phyloP scores from a whole-genome alignment of 495 filamentous ascomycete species.

The Aspergillus biplanus region DNA sequence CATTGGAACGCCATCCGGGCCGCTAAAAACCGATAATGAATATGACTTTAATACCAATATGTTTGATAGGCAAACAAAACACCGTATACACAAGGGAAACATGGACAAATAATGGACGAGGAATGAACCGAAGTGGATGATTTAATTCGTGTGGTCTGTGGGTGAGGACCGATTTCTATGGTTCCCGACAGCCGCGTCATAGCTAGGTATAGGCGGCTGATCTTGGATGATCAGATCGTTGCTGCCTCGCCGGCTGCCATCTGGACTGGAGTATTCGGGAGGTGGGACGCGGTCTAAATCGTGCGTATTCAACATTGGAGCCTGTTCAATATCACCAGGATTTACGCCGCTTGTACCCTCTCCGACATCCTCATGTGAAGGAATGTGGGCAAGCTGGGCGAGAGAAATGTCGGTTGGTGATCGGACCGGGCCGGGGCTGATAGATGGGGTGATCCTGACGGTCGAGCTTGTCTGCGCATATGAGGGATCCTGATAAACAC shows the following conservation, averaged over 20 bases:
- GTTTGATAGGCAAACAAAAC: constrained; percentile 12
- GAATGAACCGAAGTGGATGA: constrained; percentile 1
- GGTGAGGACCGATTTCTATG: constrained; percentile 14
- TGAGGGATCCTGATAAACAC: constrained; percentile 52
- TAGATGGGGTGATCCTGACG: constrained; percentile 67
- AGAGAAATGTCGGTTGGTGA: constrained; percentile 97
- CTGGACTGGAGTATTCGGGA: constrained; percentile 76
- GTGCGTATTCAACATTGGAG: constrained; percentile 40
- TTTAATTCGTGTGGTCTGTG: constrained; percentile 16
- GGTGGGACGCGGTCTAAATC: constrained; percentile 51
- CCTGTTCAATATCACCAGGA: constrained; percentile 34
- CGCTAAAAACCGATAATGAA: constrained; percentile 33
- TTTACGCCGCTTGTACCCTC: constrained; percentile 69
- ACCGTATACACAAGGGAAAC: constrained; percentile 23
- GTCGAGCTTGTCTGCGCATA: constrained; percentile 53
- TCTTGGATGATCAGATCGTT: constrained; percentile 44
- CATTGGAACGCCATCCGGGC: constrained; percentile 34
- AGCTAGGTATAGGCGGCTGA: constrained; percentile 61
- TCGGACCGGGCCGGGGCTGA: constrained; percentile 85
- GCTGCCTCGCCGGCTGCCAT: constrained; percentile 59
- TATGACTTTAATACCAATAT: constrained; percentile 19
- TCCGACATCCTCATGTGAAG: constrained; percentile 73
- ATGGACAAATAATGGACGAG: constrained; percentile 5
- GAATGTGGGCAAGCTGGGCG: constrained; percentile 71
- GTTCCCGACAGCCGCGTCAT: constrained; percentile 63